These are phyloP conservation scores for Ramaria rubella DNA, from an alignment of 768 basidiomycete species.

Conservation along the genomic window DNA sequence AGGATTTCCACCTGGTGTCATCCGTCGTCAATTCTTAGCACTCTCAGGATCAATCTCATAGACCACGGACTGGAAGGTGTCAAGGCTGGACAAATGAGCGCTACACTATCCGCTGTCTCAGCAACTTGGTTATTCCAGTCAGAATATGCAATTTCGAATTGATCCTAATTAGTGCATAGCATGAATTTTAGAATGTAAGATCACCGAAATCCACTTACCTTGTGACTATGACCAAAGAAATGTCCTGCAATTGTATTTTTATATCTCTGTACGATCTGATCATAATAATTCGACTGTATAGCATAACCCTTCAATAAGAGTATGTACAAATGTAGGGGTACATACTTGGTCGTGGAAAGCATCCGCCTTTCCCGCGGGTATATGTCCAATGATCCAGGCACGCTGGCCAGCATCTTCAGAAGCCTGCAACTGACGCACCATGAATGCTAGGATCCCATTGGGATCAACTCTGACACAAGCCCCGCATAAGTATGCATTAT, in stretches of 20 bases:
- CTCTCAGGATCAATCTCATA: neutral
- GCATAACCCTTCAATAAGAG: neutral
- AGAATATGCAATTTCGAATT: constrained; percentile 55
- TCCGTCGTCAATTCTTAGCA: neutral
- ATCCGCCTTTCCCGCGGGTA: constrained; percentile 46
- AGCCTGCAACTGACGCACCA: constrained; percentile 45
- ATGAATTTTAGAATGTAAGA: neutral
- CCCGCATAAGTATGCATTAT: no score
- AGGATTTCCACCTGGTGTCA: constrained; percentile 42
- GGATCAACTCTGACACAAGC: constrained; percentile 47
- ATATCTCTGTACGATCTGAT: constrained; percentile 57
- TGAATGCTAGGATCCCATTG: constrained; percentile 52
- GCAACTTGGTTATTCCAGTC: constrained; percentile 42
- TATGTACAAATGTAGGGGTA: neutral
- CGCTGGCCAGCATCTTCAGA: constrained; percentile 56
- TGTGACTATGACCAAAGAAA: constrained; percentile 57
- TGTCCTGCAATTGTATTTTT: constrained; percentile 51
- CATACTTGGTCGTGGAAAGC: constrained; percentile 46
- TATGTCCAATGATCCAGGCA: constrained; percentile 60
- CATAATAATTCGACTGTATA: constrained; percentile 51
- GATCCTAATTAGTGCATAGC: constrained; percentile 34
- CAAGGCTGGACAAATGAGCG: constrained; percentile 47
- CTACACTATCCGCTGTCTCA: constrained; percentile 41
- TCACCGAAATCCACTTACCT: constrained; percentile 21
- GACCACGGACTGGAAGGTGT: constrained; percentile 50